Conservation (phyloP, 306 rosid genomes). For the Abrus pulchellus region DNA sequence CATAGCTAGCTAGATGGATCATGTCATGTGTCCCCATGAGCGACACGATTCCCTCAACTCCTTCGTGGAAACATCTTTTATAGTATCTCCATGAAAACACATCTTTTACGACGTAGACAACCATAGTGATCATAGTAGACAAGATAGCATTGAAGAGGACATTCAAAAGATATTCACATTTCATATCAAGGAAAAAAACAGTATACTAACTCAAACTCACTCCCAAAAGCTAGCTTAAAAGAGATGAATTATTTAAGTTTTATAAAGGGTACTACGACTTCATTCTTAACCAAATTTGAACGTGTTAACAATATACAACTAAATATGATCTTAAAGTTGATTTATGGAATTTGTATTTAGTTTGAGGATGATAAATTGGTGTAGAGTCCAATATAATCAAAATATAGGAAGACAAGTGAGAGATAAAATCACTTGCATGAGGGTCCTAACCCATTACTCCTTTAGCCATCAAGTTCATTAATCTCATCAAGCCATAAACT, state of each 20-base stretch:
- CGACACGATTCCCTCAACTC: constrained; percentile 3
- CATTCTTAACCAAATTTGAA: no score
- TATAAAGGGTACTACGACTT: no score
- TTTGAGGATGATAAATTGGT: background rate
- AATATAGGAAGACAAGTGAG: background rate
- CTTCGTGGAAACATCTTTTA: constrained; percentile 20
- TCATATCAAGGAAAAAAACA: background rate
- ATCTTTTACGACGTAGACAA: constrained; percentile 11
- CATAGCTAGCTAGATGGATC: constrained; percentile 15
- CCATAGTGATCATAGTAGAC: constrained; percentile 15
- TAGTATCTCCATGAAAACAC: constrained; percentile 5
- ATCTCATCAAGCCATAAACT: background rate
- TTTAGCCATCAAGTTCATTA: constrained; percentile 13
- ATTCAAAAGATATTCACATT: background rate
- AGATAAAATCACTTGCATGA: background rate
- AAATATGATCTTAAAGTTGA: background rate
- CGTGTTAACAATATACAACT: no score
- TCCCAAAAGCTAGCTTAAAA: no score
- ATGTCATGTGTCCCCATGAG: constrained; percentile 1
- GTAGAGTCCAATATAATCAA: background rate
- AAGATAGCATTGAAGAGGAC: background rate
- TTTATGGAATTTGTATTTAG: constrained; percentile 25
- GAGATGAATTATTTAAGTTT: no score
- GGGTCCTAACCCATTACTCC: background rate
- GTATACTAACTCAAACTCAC: background rate